These are phyloP conservation scores for Wickerhamiella azymoides DNA, from an alignment of 805 yeast genomes.

Conservation along the genomic window DNA sequence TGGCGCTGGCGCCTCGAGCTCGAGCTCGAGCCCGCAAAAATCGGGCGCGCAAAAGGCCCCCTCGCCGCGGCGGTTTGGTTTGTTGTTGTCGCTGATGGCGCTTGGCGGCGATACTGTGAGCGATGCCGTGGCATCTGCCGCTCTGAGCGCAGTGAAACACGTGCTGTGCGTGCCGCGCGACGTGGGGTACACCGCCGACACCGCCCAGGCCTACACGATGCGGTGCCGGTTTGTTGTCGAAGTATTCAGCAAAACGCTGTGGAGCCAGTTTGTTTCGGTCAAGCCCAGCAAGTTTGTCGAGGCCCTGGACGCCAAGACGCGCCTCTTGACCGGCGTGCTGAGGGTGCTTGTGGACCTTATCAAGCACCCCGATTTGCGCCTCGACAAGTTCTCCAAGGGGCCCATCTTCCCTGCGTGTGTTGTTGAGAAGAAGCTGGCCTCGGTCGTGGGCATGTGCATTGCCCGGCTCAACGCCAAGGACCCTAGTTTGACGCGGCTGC, in stretches of 20 bases:
- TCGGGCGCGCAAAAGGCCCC: background rate
- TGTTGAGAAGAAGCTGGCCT: slow-evolving; percentile 1
- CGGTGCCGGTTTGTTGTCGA: slow-evolving; percentile 1
- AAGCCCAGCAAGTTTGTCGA: background rate
- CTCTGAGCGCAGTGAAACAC: background rate
- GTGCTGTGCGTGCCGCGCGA: slow-evolving; percentile 1
- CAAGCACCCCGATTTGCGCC: background rate
- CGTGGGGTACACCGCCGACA: background rate
- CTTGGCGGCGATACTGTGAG: background rate
- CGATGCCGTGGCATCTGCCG: background rate
- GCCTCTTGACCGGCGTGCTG: background rate
- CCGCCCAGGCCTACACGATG: background rate
- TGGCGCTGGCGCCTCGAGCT: background rate
- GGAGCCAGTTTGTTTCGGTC: slow-evolving; percentile 1
- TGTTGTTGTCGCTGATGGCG: background rate
- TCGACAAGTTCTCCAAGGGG: background rate
- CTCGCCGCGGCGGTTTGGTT: background rate
- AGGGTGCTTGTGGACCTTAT: background rate
- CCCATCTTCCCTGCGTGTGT: slow-evolving; percentile 4
- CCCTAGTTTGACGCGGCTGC: background rate
- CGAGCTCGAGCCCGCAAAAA: no score
- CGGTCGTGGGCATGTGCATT: background rate
- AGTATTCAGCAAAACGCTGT: background rate
- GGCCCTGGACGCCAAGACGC: background rate
- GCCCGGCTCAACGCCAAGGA: background rate